Evolutionary conservation across 2,329 filamentous ascomycete species (phyloP), one percentile per base, ranked within the genome.

Genomic region (Tolypocladium ophioglossoides): DNA sequence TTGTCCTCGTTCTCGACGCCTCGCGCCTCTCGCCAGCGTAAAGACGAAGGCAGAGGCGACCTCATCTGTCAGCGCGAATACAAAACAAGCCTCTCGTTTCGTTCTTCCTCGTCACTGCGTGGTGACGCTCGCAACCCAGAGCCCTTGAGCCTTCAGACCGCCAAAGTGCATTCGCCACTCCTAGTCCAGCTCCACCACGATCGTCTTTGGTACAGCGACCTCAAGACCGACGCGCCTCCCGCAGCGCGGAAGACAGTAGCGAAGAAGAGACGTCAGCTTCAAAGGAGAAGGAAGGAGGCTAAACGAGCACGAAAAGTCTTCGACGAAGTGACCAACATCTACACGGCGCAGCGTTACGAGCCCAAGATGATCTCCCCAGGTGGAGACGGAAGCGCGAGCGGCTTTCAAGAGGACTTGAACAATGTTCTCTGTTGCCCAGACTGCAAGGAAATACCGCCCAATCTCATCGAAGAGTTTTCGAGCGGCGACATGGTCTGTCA

Each of bases 401-500:
- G 63, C 54, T 95, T 85, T 78, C 83, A 83, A 65, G 86, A 96
- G 69, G 94, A 97, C 62, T 79, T 97, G 56, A 95, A 89, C 69
- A 86, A 90, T 66, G 84, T 86, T 61, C 73, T 97, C 58, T 85
- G 90, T 59, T 99, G 94, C 70, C 87, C 83, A 18, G 92, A 99
- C 67, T 99, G 94, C 78, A 87, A 86, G 65, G 90, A 96, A 66
- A 79, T 84, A 53, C 94, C 94, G n/a, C 92, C 94, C 6, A 91
- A 96, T 60, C 77, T 99, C 38, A 82, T 94, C 48, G 94, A 97
- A 67, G 94, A 97, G 68, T 94, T 92, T 67, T 91, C 91, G 7
- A 88, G 85, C 38, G 89, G 90, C 59, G 94, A 99, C 70, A 89
- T 95, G 68, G 90, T 99, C 54, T 99, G 94, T 68, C 87, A 82